Base-by-base conservation (phyloP, 495 filamentous ascomycete species). In the Penicillium verhagenii region DNA sequence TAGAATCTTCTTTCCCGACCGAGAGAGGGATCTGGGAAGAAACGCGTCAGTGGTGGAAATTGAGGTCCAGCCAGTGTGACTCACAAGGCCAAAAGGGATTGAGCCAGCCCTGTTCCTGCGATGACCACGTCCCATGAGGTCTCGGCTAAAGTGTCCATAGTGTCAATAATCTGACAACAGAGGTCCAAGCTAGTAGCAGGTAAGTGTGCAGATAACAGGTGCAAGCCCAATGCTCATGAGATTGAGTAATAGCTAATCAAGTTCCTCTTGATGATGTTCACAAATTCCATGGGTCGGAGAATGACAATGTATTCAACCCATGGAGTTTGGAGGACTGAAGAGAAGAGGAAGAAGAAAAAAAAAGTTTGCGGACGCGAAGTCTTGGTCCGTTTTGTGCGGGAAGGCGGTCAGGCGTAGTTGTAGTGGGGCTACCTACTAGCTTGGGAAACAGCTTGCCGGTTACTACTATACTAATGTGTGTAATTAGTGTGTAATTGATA, bases 41-140 rank as follows among this genome's bases (percentile, higher is more conserved):
- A 63, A 67, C 11, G 65, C 64, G 74, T 64, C 63, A 71, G 72
- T 82, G 85, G 65, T 61, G 81, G 86, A 16, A n/a, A 5, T 6
- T 85, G 80, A 2, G 46, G 58, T 64, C 65, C 37, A 56, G 44
- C 47, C 39, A 45, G 25, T 31, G 38, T 55, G 45, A 76, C 89
- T 79, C 82, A 98, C 94, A 96, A 78, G 57, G 94, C 93, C 58
- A 98, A 82, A 50, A 98, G 85, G 40, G 92, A 97, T 70, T 96
- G 89, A 60, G 85, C 81, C 58, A 97, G 69, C 45, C 91, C 94
- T 47, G 94, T 98, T 58, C 95, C 95, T 56, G 84, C 81, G 57
- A 98, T 90, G 52, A 94, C 77, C 61, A 95, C 85, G 76, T 98
- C 94, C 95, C 95, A 98, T 43, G 79, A 74, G 26, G 89, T 91